phyloP scores from a whole-genome alignment of 1,284 basidiomycete genomes.

The Ustilago lituana region DNA sequence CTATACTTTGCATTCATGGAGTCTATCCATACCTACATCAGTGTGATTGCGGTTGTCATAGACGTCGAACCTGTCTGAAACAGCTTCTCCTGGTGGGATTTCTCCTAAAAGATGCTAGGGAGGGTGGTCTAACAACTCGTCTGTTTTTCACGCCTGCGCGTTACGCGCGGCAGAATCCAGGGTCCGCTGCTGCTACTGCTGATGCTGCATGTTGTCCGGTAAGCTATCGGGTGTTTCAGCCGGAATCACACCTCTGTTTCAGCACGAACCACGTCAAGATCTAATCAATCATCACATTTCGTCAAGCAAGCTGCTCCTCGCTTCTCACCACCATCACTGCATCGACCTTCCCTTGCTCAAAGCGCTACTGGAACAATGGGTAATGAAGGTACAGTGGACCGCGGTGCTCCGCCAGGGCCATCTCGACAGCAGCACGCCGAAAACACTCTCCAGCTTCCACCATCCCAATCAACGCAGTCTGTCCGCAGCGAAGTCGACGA shows the following conservation, averaged over 20 bases:
- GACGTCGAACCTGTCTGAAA: too few relatives aligned
- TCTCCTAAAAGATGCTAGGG: too few relatives aligned
- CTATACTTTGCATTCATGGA: not conserved
- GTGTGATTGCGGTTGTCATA: too few relatives aligned
- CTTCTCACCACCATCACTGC: slow-evolving; percentile 4
- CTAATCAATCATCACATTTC: not conserved
- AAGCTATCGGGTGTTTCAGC: slow-evolving; percentile 4
- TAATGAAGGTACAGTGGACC: not conserved
- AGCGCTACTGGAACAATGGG: too few relatives aligned
- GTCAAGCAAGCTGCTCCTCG: too few relatives aligned
- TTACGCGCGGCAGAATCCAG: slow-evolving; percentile 9
- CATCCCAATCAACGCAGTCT: slow-evolving; percentile 23
- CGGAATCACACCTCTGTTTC: not conserved
- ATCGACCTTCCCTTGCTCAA: too few relatives aligned
- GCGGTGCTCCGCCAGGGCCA: slow-evolving; percentile 4
- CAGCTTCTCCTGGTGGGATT: too few relatives aligned
- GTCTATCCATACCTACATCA: too few relatives aligned
- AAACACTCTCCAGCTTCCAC: slow-evolving; percentile 16
- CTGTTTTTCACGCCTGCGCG: not conserved
- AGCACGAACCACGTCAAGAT: slow-evolving; percentile 1
- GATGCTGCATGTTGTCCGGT: slow-evolving; percentile 2
- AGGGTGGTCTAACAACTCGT: slow-evolving; percentile 2
- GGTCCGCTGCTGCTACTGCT: not conserved
- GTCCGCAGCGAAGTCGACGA: slow-evolving; percentile 26
- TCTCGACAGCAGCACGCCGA: not conserved